phyloP scores from a whole-genome alignment of 2,329 filamentous ascomycete genomes.

The Neocatenulostroma microsporum region DNA sequence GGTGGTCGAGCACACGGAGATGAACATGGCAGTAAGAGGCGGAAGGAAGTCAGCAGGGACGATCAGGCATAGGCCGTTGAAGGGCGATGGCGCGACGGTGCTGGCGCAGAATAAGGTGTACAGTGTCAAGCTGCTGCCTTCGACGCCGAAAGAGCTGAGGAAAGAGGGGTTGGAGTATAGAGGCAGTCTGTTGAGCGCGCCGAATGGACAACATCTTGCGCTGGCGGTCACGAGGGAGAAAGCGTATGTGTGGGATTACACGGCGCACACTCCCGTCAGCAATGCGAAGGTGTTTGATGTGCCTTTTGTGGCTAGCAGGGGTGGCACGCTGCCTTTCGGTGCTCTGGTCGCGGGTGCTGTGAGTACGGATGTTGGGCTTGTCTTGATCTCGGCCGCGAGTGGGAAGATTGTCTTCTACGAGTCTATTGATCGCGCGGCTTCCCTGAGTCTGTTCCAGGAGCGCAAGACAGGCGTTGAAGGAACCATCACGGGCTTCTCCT shows the following conservation, averaged over 20 bases:
- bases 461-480: slow-evolving; percentile 76
- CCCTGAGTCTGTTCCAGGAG: slow-evolving; percentile 73
- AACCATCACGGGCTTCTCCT: slow-evolving; percentile 62
- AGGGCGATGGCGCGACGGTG: slow-evolving; percentile 27
- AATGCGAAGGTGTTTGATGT: slow-evolving; percentile 75
- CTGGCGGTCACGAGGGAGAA: slow-evolving; percentile 72
- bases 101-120: slow-evolving; percentile 76
- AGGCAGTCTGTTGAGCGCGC: slow-evolving; percentile 14
- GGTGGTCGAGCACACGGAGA: slow-evolving; percentile 5
- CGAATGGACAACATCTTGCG: slow-evolving; percentile 37
- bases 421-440: slow-evolving; percentile 80
- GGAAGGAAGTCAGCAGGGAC: slow-evolving; percentile 18
- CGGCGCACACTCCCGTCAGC: slow-evolving; percentile 52
- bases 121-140: slow-evolving; percentile 73
- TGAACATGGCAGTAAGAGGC: slow-evolving; percentile 15
- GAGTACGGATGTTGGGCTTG: slow-evolving; percentile 72
- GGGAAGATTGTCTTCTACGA: slow-evolving; percentile 94
- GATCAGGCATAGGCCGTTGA: slow-evolving; percentile 19
- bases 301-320: slow-evolving; percentile 51
- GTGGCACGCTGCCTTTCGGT: slow-evolving; percentile 71
- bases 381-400: slow-evolving; percentile 74
- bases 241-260: slow-evolving; percentile 88
- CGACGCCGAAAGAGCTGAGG: slow-evolving; percentile 69
- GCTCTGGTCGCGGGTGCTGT: slow-evolving; percentile 71
- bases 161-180: slow-evolving; percentile 52